phyloP scores from a whole-genome alignment of 2,329 filamentous ascomycete genomes.

The Alternaria brassicicola region DNA sequence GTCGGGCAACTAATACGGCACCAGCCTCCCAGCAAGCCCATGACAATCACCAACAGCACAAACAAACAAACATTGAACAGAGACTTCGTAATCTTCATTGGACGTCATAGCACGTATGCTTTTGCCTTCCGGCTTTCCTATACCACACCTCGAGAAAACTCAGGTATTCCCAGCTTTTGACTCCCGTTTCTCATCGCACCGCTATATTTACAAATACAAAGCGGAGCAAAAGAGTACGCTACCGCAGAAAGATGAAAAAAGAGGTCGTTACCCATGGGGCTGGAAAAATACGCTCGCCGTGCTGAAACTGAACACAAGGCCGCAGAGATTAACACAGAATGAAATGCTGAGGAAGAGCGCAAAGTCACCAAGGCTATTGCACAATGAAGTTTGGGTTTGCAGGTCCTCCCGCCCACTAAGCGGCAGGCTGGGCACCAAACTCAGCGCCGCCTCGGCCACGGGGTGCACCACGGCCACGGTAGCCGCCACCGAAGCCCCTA shows the following conservation, averaged over 20 bases:
- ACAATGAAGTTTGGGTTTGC: not conserved
- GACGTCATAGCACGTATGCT: slow-evolving; percentile 9
- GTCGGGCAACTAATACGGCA: too few species aligned
- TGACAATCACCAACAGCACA: not conserved
- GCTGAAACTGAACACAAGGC: slow-evolving; percentile 8
- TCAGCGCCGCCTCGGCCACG: slow-evolving; percentile 36
- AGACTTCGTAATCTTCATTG: slow-evolving; percentile 9
- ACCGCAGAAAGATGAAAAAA: slow-evolving; percentile 13
- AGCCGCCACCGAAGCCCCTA: slow-evolving; percentile 54
- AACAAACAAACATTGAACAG: not conserved
- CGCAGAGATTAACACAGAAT: too few species aligned
- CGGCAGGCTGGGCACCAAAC: slow-evolving; percentile 31
- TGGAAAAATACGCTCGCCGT: slow-evolving; percentile 3
- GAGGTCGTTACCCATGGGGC: slow-evolving; percentile 18
- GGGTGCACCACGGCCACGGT: slow-evolving; percentile 53
- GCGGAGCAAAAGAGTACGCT: slow-evolving; percentile 1
- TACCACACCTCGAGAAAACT: not conserved
- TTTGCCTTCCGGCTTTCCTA: not conserved
- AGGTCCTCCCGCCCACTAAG: slow-evolving; percentile 17
- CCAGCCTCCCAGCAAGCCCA: too few species aligned
- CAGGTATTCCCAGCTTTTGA: slow-evolving; percentile 2
- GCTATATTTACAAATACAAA: slow-evolving; percentile 18
- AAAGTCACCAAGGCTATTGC: not conserved
- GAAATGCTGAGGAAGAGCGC: not conserved
- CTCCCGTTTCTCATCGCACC: not conserved